These are phyloP conservation scores for Penicillium riverlandense DNA, from an alignment of 495 filamentous ascomycete genomes.

Conservation along the genomic window DNA sequence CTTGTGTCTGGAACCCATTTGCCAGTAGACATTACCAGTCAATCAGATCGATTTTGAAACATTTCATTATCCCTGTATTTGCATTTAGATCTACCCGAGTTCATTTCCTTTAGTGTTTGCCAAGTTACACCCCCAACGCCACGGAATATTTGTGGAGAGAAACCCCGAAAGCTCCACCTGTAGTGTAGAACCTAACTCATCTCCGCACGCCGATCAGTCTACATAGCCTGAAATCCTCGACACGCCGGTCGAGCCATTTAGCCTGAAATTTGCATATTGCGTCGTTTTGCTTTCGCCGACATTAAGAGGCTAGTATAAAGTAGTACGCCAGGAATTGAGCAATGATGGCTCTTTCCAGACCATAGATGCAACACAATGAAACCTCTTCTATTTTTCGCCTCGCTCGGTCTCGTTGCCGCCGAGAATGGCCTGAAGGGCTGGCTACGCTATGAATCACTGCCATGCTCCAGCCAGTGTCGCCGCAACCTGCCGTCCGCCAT, in stretches of 20 bases:
- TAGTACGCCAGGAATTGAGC: not conserved
- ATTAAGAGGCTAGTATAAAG: no score
- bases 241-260: conserved; percentile 2
- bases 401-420: conserved; percentile 10
- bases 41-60: no score
- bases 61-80: no score
- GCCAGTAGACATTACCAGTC: no score
- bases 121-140: conserved; percentile 2
- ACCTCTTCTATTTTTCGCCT: conserved; percentile 5
- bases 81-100: no score
- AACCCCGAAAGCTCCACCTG: no score
- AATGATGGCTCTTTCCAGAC: no score
- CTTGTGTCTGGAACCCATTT: no score
- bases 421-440: conserved; percentile 57
- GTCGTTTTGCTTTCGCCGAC: not conserved
- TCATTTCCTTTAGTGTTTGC: no score
- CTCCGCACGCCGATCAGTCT: not conserved
- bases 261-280: conserved; percentile 9
- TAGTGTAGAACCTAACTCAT: not conserved
- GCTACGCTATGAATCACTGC: conserved; percentile 56
- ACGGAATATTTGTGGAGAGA: conserved; percentile 8
- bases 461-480: conserved; percentile 27
- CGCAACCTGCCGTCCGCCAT: conserved; percentile 40
- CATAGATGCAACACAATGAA: conserved; percentile 1
- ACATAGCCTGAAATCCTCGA: conserved; percentile 10